Percentiles rank a stretch among this genome's conserved stretches.
These are phyloP conservation scores for Nemania serpens DNA, from an alignment of 2,329 filamentous ascomycete genomes.

Conservation along the genomic window DNA sequence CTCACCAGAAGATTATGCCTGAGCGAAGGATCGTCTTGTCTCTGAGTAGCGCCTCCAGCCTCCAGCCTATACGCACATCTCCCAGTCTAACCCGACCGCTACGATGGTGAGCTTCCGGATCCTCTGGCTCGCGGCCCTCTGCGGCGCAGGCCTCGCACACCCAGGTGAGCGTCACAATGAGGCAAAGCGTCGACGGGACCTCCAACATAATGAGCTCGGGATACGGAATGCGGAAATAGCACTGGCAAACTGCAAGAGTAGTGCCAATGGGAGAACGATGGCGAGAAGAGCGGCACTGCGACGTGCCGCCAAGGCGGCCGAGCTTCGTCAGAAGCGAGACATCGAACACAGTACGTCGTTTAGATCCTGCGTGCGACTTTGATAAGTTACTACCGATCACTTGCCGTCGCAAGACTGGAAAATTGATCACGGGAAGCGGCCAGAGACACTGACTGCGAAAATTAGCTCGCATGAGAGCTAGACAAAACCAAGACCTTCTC, in stretches of 20 bases:
- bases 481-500: constrained; percentile 30
- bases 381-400: no score
- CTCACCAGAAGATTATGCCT: neutral
- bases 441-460: constrained; percentile 1
- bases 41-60: no score
- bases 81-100: neutral
- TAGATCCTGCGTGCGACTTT: neutral
- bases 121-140: constrained; percentile 19
- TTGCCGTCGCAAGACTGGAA: no score
- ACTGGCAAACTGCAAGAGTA: constrained; percentile 41
- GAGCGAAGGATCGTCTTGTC: neutral
- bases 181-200: constrained; percentile 35
- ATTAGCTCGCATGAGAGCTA: constrained; percentile 29
- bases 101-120: constrained; percentile 22
- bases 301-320: constrained; percentile 41
- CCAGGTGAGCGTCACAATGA: constrained; percentile 44
- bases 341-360: constrained; percentile 30
- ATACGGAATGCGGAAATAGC: constrained; percentile 41
- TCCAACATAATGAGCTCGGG: constrained; percentile 41
- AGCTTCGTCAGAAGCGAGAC: constrained; percentile 43
- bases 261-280: constrained; percentile 42
- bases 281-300: constrained; percentile 42
- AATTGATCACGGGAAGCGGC: neutral
- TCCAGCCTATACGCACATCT: neutral
- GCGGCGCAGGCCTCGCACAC: constrained; percentile 39